phyloP scores from a whole-genome alignment of 2,329 filamentous ascomycete species.

The Lecanosticta acicola region DNA sequence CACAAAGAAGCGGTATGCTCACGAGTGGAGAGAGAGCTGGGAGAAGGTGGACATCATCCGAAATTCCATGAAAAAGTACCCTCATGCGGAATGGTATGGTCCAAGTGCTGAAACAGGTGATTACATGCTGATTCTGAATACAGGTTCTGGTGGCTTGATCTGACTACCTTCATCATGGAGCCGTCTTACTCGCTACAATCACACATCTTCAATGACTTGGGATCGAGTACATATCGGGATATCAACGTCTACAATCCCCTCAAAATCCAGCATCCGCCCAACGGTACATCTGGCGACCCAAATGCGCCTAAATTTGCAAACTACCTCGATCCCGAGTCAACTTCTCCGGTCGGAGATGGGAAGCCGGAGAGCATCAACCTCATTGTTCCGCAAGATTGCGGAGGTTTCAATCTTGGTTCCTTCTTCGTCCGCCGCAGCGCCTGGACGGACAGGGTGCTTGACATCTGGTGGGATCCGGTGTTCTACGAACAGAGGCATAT shows the following conservation, averaged over 20 bases:
- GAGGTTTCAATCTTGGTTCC: constrained; percentile 91
- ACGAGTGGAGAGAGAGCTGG: constrained; percentile 99
- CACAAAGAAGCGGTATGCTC: constrained; percentile 95
- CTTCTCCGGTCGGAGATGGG: constrained; percentile 70
- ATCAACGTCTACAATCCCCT: constrained; percentile 95
- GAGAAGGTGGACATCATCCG: constrained; percentile 96
- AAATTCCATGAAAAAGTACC: constrained; percentile 85
- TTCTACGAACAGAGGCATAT: constrained; percentile 97
- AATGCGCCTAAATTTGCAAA: constrained; percentile 40
- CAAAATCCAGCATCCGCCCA: constrained; percentile 81
- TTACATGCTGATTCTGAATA: constrained; percentile 9
- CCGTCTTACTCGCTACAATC: constrained; percentile 80
- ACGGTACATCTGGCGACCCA: constrained; percentile 32
- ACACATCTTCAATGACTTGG: constrained; percentile 81
- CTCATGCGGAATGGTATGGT: constrained; percentile 86
- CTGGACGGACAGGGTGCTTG: constrained; percentile 87
- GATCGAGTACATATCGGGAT: constrained; percentile 75
- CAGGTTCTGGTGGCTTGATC: constrained; percentile 99
- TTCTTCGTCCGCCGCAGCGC: constrained; percentile 83
- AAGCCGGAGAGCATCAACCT: constrained; percentile 75
- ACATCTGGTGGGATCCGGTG: constrained; percentile 98
- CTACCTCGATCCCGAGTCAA: constrained; percentile 71
- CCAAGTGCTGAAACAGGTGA: not conserved
- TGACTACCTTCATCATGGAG: constrained; percentile 98
- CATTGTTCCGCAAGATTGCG: constrained; percentile 86